Evolutionary conservation across 805 yeast genomes (phyloP), one percentile per base, ranked within the genome.

Genomic region (Hanseniaspora lindneri): DNA sequence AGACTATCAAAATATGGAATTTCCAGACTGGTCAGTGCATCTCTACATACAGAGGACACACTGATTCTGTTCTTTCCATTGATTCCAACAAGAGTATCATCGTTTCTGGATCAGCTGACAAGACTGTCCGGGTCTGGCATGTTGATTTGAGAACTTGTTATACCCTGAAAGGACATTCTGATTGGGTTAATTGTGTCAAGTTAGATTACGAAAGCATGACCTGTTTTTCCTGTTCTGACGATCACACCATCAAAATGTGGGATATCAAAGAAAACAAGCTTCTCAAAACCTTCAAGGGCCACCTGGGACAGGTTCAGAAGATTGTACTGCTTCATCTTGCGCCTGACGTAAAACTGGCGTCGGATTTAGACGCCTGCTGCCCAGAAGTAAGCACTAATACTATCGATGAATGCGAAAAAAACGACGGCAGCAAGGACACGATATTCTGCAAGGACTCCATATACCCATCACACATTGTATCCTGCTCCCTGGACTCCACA

Each of bases 1-100:
- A 80, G 41, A 86, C 95, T 0, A 86, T 92, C 53, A 80, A 88
- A 56, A 94, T 92, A 33, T 92, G 98, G 98, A 87, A 89, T 66
- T 86, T 86, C 65, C 80, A 82, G 54, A 86, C 95, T 0, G 98
- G 98, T 32, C 83, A 83, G 62, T 89, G 96, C 60, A 79, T 92
- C 20, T 83, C 95, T 7, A 88, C 97, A 0, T 87, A 92, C 64
- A 71, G 89, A 35, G 97, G 97, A 3, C 97, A 92, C 66, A 80
- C 79, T 43, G 92, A 83, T 58, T 79, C 85, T 44, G 95, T 92
- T 3, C 70, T 83, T 36, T 76, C 84, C 54, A 86, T 92, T 46
- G 96, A 89, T 63, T 83, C 86, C 55, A 71, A 71, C 54, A 77
- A 76, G 54, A 85, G 84, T 58, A 71, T 85, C 27, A 87, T 92